Conservation (phyloP, 768 basidiomycete species). For the Hypholoma sublateritium region DNA sequence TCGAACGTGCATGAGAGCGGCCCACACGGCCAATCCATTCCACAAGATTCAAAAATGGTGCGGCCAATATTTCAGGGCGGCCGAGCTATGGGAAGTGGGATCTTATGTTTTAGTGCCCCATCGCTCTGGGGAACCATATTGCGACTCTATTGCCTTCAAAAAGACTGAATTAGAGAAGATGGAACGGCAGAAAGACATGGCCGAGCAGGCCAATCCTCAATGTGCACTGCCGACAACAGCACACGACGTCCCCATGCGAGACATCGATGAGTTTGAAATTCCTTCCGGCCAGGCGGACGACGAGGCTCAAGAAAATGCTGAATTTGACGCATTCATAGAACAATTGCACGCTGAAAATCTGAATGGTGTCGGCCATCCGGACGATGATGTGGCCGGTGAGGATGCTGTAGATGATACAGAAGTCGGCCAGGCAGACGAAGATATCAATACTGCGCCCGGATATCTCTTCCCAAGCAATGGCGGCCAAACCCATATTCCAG, state of each 20-base stretch:
- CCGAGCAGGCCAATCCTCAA: background rate
- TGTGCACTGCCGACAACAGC: background rate
- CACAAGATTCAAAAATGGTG: background rate
- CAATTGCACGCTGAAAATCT: background rate
- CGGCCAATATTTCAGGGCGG: background rate
- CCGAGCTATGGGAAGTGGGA: background rate
- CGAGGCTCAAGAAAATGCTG: background rate
- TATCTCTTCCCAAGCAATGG: background rate
- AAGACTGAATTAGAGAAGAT: background rate
- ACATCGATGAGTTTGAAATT: background rate
- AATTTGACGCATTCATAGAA: background rate
- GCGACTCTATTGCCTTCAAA: background rate
- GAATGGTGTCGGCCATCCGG: no score
- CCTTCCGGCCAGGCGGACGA: background rate
- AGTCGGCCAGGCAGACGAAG: no score
- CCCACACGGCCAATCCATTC: background rate
- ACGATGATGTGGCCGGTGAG: no score
- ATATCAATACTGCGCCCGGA: background rate
- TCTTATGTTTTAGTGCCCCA: background rate
- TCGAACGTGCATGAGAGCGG: background rate
- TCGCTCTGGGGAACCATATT: background rate
- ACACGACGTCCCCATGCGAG: background rate
- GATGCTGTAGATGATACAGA: no score
- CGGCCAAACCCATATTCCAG: background rate
- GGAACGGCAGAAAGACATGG: background rate